phyloP scores from a whole-genome alignment of 202 grass and related monocot genomes.

The Panicum hallii region DNA sequence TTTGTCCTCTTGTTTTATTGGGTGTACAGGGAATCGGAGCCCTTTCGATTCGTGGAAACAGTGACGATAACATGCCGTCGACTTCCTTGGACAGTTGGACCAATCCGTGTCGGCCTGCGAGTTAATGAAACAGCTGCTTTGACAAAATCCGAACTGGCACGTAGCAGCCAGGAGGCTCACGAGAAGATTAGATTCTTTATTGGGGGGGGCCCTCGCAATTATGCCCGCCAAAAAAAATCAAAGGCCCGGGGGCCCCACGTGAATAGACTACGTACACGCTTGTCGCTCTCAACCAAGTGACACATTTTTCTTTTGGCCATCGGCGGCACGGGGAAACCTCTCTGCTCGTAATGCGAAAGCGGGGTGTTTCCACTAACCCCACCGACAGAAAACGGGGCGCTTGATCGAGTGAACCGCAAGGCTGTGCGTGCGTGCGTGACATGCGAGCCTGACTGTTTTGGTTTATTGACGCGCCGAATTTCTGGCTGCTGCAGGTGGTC shows the following conservation, averaged over 20 bases:
- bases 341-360: conserved; percentile 44
- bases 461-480: conserved; percentile 36
- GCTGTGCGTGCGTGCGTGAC: not conserved
- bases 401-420: conserved; percentile 25
- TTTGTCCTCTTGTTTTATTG: not conserved
- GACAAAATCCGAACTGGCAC: conserved; percentile 51
- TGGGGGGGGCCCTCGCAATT: conserved; percentile 37
- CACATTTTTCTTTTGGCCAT: conserved; percentile 45
- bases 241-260: conserved; percentile 30
- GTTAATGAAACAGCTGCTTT: conserved; percentile 49
- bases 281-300: conserved; percentile 49
- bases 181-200: conserved; percentile 66
- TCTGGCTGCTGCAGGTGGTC: conserved; percentile 71
- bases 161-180: conserved; percentile 30
- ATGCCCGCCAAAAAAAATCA: conserved; percentile 51
- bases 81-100: conserved; percentile 22
- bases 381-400: conserved; percentile 54
- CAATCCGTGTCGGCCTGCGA: conserved; percentile 42
- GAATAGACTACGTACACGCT: conserved; percentile 71
- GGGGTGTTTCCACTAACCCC: conserved; percentile 38
- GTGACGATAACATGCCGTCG: conserved; percentile 48
- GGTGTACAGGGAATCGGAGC: conserved; percentile 1
- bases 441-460: not conserved
- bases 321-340: not conserved
- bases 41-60: not conserved